These are phyloP conservation scores for Salix exigua DNA, from an alignment of 345 rosid species.

Conservation along the genomic window DNA sequence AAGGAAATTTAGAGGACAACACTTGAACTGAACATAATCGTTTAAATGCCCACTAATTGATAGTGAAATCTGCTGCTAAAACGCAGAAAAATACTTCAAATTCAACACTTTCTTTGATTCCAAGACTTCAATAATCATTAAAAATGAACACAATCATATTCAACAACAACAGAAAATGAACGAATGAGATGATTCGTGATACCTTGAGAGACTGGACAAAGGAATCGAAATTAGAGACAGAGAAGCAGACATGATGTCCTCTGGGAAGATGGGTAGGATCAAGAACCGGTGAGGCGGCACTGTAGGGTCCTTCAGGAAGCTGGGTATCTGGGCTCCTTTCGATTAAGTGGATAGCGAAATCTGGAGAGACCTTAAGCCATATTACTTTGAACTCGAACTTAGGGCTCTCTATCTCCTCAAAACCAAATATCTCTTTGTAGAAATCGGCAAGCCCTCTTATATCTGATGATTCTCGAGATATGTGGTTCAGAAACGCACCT, in stretches of 20 bases:
- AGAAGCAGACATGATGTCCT: constrained; percentile 83
- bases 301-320: constrained; percentile 87
- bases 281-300: constrained; percentile 46
- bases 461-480: constrained; percentile 82
- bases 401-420: constrained; percentile 71
- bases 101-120: too few species aligned
- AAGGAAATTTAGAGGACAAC: too few species aligned
- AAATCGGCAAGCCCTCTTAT: constrained; percentile 62
- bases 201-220: constrained; percentile 69
- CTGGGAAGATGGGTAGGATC: constrained; percentile 73
- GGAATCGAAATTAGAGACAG: constrained; percentile 68
- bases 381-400: constrained; percentile 69
- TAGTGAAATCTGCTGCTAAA: neutral
- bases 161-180: neutral
- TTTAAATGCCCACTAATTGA: neutral
- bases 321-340: constrained; percentile 60
- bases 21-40: neutral
- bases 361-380: constrained; percentile 71
- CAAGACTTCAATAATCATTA: neutral
- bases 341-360: constrained; percentile 65
- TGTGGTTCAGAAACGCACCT: constrained; percentile 58
- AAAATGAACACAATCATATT: neutral
- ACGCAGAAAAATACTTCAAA: too few species aligned
- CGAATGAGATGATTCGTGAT: neutral
- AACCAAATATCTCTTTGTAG: constrained; percentile 82